Conservation (phyloP, 2,329 filamentous ascomycete genomes). For the Teratosphaeria nubilosa region DNA sequence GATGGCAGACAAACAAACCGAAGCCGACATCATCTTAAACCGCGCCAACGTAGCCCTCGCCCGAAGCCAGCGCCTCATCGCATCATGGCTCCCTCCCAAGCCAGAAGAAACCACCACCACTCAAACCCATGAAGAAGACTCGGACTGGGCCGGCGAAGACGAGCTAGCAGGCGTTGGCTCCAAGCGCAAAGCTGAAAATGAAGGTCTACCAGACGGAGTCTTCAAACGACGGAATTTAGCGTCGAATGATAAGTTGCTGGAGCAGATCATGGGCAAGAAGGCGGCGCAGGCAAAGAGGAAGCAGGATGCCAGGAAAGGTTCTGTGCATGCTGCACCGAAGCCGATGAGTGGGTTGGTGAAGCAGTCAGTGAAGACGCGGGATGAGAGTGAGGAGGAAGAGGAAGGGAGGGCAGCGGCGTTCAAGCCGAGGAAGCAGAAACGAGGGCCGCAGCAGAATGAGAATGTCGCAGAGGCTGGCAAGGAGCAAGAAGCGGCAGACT, state of each 20-base stretch:
- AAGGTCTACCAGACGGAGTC: constrained; percentile 22
- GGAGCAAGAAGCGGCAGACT: neutral
- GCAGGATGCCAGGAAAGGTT: neutral
- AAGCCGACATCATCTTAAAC: constrained; percentile 46
- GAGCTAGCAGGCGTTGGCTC: constrained; percentile 31
- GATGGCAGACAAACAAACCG: neutral
- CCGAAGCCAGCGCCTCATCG: constrained; percentile 43
- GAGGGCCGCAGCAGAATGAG: neutral
- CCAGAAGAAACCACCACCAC: constrained; percentile 22
- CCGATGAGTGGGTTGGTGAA: neutral
- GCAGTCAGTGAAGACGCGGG: neutral
- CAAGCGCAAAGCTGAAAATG: constrained; percentile 7
- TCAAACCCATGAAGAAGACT: constrained; percentile 33
- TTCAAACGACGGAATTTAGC: constrained; percentile 27
- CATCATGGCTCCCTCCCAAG: constrained; percentile 44
- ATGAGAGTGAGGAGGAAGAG: constrained; percentile 28
- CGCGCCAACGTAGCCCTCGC: constrained; percentile 44
- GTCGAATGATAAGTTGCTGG: constrained; percentile 34
- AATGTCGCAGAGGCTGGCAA: neutral
- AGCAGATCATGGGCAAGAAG: constrained; percentile 34
- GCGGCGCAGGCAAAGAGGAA: constrained; percentile 24
- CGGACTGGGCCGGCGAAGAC: constrained; percentile 29
- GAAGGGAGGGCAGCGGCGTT: constrained; percentile 12
- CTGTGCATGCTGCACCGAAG: neutral
- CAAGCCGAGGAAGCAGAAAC: constrained; percentile 11